Conservation (phyloP, 2,329 filamentous ascomycete species). For the Xylariaceae sp. region DNA sequence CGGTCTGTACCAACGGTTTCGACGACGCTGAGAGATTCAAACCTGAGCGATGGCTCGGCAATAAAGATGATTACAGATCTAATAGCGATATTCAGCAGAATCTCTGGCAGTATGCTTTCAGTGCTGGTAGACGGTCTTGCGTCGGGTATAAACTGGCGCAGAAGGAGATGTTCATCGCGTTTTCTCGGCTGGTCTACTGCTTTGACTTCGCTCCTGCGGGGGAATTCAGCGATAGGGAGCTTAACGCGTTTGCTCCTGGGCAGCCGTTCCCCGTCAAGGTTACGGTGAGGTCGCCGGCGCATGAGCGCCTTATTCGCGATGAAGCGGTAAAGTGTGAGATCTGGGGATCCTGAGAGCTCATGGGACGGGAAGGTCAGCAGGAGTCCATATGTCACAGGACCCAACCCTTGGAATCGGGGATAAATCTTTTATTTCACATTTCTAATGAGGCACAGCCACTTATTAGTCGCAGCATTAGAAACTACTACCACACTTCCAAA, state of each 20-base stretch:
- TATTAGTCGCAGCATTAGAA: no score
- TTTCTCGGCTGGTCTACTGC: slow-evolving; percentile 17
- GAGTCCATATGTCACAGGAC: no score
- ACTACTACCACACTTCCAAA: no score
- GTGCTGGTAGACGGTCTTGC: slow-evolving; percentile 13
- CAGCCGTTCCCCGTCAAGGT: slow-evolving; percentile 12
- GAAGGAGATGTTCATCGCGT: slow-evolving; percentile 18
- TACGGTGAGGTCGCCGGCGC: slow-evolving; percentile 9
- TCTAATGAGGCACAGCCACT: no score
- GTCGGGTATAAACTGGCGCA: slow-evolving; percentile 18
- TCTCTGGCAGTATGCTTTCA: slow-evolving; percentile 16
- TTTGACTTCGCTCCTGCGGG: slow-evolving; percentile 14
- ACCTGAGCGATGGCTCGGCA: slow-evolving; percentile 18
- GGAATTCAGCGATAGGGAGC: slow-evolving; percentile 10
- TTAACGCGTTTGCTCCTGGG: slow-evolving; percentile 6
- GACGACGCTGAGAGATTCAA: slow-evolving; percentile 10
- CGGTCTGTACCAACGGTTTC: slow-evolving; percentile 28
- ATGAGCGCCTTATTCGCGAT: slow-evolving; percentile 9
- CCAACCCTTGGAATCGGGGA: no score
- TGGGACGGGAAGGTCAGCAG: background rate
- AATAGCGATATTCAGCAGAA: background rate
- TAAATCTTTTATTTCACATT: no score
- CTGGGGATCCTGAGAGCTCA: background rate
- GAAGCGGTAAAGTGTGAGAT: slow-evolving; percentile 7
- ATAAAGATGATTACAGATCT: background rate